A percentile compares a stretch with the other conserved stretches of the same genome.
Conservation (phyloP, 768 basidiomycete genomes). For the Suillus bovinus region DNA sequence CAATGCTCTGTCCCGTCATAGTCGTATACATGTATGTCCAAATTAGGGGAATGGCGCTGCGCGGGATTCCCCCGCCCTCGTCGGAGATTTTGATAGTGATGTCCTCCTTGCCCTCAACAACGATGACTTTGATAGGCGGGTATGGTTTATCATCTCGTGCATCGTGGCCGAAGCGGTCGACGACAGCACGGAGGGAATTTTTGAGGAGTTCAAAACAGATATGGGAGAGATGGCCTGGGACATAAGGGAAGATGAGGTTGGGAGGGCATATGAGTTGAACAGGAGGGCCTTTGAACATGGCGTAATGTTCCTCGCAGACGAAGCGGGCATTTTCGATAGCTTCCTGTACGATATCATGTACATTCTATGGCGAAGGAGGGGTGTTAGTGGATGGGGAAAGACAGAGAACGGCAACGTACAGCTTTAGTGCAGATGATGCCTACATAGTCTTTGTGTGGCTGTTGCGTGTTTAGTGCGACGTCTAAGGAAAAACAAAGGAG, state of each 20-base stretch:
- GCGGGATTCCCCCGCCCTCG: slow-evolving; percentile 93
- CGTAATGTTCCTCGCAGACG: slow-evolving; percentile 95
- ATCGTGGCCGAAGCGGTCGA: slow-evolving; percentile 87
- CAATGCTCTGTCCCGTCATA: slow-evolving; percentile 69
- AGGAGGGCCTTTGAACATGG: slow-evolving; percentile 93
- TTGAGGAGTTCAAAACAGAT: slow-evolving; percentile 97
- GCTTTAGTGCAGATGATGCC: slow-evolving; percentile 97
- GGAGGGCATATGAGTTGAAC: slow-evolving; percentile 95
- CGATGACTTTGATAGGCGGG: slow-evolving; percentile 92
- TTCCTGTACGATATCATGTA: slow-evolving; percentile 97
- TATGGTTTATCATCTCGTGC: slow-evolving; percentile 31
- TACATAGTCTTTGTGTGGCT: slow-evolving; percentile 89
- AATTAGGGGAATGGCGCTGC: slow-evolving; percentile 85
- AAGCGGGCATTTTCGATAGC: slow-evolving; percentile 96
- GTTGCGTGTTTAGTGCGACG: slow-evolving; percentile 90
- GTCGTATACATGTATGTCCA: slow-evolving; percentile 99
- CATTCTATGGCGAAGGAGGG: slow-evolving; percentile 52
- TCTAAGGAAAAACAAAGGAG: slow-evolving; percentile 46
- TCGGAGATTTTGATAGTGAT: slow-evolving; percentile 99
- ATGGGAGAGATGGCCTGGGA: slow-evolving; percentile 95
- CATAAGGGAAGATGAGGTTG: slow-evolving; percentile 87
- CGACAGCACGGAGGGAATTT: slow-evolving; percentile 95
- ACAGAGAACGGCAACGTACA: slow-evolving; percentile 43
- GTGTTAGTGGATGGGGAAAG: slow-evolving; percentile 7
- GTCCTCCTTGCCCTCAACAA: slow-evolving; percentile 96